Conservation (phyloP, 2,329 filamentous ascomycete species). For the Scedosporium dehoogii region DNA sequence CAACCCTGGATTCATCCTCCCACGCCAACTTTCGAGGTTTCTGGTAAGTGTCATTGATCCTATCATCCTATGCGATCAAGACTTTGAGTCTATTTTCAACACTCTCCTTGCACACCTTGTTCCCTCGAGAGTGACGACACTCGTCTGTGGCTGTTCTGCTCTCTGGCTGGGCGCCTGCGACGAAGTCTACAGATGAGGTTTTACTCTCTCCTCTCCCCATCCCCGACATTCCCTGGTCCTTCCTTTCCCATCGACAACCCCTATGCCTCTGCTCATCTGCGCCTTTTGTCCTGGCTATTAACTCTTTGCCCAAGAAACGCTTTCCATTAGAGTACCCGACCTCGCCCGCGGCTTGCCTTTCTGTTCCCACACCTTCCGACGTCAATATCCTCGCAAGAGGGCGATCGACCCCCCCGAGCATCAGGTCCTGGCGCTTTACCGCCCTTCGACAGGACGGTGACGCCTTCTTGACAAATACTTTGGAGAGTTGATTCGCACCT, state of each 20-base stretch:
- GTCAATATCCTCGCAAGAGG: background rate
- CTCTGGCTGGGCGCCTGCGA: constrained; percentile 6
- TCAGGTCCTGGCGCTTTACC: constrained; percentile 5
- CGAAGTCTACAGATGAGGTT: background rate
- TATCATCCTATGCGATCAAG: constrained; percentile 26
- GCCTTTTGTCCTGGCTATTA: background rate
- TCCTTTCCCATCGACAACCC: background rate
- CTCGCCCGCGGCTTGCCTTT: background rate
- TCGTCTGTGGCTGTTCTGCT: background rate
- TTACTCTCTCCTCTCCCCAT: constrained; percentile 2
- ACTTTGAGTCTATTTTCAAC: constrained; percentile 15
- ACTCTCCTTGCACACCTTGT: constrained; percentile 5
- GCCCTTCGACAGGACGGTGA: constrained; percentile 3
- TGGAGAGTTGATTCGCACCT: background rate
- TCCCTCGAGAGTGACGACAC: constrained; percentile 1
- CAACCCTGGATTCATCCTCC: constrained; percentile 16
- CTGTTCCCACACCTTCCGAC: background rate
- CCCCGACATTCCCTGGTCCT: background rate
- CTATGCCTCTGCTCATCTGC: background rate
- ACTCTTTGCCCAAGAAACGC: background rate
- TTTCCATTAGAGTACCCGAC: background rate
- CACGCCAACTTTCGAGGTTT: constrained; percentile 19
- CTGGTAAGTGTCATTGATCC: constrained; percentile 27
- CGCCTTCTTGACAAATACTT: background rate
- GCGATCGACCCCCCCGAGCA: background rate